These are phyloP conservation scores for Candida patagonica DNA, from an alignment of 805 yeast genomes.

Conservation along the genomic window DNA sequence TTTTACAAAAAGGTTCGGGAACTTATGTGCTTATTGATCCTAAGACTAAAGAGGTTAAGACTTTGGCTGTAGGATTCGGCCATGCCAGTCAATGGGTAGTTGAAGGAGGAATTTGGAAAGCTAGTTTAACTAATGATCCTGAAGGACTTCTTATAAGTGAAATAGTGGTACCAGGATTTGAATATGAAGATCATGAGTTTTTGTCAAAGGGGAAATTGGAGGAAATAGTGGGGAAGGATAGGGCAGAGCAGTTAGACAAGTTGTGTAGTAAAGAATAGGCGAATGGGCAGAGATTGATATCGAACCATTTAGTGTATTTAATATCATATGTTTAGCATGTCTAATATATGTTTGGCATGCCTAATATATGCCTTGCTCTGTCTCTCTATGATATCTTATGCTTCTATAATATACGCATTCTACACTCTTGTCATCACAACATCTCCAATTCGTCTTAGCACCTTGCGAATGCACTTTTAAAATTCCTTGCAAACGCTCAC, in stretches of 20 bases:
- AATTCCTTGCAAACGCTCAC: too few relatives aligned
- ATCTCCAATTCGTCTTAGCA: too few relatives aligned
- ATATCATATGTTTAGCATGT: too few relatives aligned
- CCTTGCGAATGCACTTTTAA: too few relatives aligned
- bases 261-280: not conserved
- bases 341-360: too few relatives aligned
- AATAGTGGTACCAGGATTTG: conserved; percentile 56
- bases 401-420: too few relatives aligned
- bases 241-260: conserved; percentile 1
- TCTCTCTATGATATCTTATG: too few relatives aligned
- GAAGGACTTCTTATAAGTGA: conserved; percentile 39
- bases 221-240: conserved; percentile 7
- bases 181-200: conserved; percentile 43
- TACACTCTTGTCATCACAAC: too few relatives aligned
- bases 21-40: conserved; percentile 47
- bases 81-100: conserved; percentile 55
- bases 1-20: conserved; percentile 47
- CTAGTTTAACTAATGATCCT: conserved; percentile 32
- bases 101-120: conserved; percentile 52
- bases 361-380: too few relatives aligned
- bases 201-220: conserved; percentile 20
- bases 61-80: conserved; percentile 49
- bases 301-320: too few relatives aligned
- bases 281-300: too few relatives aligned
- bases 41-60: conserved; percentile 35